Evolutionary conservation across 768 basidiomycete species (phyloP), one percentile per base, ranked within the genome.

Genomic region (Pleurotus eryngii): DNA sequence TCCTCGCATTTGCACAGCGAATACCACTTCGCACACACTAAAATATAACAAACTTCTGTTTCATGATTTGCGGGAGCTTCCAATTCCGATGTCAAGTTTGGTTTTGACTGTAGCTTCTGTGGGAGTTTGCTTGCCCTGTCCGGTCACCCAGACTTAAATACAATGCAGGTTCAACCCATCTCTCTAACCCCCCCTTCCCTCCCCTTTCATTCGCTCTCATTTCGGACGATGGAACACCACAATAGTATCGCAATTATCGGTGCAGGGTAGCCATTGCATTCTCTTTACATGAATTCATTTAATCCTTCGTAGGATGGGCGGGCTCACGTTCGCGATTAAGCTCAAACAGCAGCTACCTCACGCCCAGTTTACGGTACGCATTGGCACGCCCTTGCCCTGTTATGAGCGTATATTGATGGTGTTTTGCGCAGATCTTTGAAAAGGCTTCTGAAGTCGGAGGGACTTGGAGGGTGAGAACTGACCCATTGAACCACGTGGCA

Each of bases 401-500:
- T 18, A 37, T 11, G 39, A 35, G 35, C 18, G 7, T 26, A 11
- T 30, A 30, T 14, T 43, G 27, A 27, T n/a, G 48, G 20, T 14
- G 24, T 1, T 4, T 20, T 9, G 5, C 5, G 49, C 59, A 81
- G 82, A 76, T 82, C 17, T 78, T 73, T 30, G 81, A 82, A 61
- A 76, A 78, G 55, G 74, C 64, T 4, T 49, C 51, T 3, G 74
- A 75, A 38, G 71, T 82, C 15, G 81, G 81, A 8, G 80, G 81
- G 38, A 79, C 79, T 27, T 82, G 81, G 81, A 70, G 79, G 59
- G 81, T 82, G 56, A 60, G 79, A 39, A 4, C 37, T 5, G 45
- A n/a, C 15, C 38, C 2, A 9, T 14, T 9, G 12, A 5, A 3
- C 38, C 39, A 18, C 12, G 4, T 14, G 20, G 3, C 14, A 15